phyloP scores from a whole-genome alignment of 495 filamentous ascomycete species.

The Clohesyomyces aquaticus region DNA sequence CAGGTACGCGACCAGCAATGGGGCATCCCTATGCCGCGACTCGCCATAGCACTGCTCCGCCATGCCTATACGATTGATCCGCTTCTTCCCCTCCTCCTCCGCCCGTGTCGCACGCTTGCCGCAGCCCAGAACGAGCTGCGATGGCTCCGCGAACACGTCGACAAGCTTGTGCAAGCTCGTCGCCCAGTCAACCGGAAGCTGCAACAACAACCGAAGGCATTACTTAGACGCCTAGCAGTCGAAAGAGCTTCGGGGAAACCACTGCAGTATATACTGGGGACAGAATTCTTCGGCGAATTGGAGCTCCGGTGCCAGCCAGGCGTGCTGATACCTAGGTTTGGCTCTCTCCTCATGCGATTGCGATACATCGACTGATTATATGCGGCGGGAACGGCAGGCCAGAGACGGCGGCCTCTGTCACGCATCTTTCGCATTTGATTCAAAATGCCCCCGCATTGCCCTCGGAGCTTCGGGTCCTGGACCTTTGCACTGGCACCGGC shows the following conservation, averaged over 20 bases:
- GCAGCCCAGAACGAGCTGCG: constrained; percentile 79
- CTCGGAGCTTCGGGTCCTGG: constrained; percentile 63
- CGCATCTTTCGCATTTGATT: constrained; percentile 35
- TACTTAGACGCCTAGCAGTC: constrained; percentile 46
- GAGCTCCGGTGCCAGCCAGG: constrained; percentile 75
- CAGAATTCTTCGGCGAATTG: constrained; percentile 83
- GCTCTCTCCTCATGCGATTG: constrained; percentile 5
- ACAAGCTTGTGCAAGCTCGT: constrained; percentile 27
- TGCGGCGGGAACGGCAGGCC: constrained; percentile 38
- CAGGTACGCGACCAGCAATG: neutral
- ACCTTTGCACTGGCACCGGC: constrained; percentile 88
- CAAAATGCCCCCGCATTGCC: constrained; percentile 11
- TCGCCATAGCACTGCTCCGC: constrained; percentile 62
- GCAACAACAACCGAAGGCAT: constrained; percentile 8
- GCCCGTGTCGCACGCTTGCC: constrained; percentile 65
- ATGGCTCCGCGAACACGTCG: constrained; percentile 75
- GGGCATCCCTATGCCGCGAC: constrained; percentile 69
- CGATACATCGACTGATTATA: neutral
- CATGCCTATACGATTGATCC: constrained; percentile 59
- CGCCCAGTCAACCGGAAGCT: neutral
- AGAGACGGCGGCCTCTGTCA: constrained; percentile 48
- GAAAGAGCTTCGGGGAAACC: constrained; percentile 68
- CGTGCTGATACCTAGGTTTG: constrained; percentile 86
- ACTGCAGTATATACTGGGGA: constrained; percentile 86
- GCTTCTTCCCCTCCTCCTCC: constrained; percentile 69